phyloP scores from a whole-genome alignment of 2,329 filamentous ascomycete species.

The Pestalotiopsis sp. region DNA sequence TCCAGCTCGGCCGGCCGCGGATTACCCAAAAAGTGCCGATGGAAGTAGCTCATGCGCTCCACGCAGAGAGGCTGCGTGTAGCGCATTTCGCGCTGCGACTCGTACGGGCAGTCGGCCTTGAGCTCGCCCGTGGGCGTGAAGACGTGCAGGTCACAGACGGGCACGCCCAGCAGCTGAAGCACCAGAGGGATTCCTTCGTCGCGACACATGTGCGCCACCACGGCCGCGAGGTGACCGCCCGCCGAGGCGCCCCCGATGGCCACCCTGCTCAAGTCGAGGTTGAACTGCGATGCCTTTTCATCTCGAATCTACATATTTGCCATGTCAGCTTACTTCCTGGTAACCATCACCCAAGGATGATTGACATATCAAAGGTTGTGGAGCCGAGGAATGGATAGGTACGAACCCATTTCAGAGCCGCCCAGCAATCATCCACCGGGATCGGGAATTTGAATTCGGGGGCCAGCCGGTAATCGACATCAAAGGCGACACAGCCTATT shows the following conservation, averaged over 20 bases:
- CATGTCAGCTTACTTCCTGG: background rate
- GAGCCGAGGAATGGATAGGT: background rate
- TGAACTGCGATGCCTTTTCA: constrained; percentile 5
- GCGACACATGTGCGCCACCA: constrained; percentile 10
- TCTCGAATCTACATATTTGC: background rate
- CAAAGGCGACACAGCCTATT: constrained; percentile 61
- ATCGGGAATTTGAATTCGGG: constrained; percentile 67
- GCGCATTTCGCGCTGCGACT: constrained; percentile 6
- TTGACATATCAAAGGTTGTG: background rate
- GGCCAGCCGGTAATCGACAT: constrained; percentile 70
- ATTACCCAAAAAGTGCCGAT: background rate
- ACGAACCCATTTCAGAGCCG: constrained; percentile 58
- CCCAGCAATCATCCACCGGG: constrained; percentile 67
- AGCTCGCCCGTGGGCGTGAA: constrained; percentile 8
- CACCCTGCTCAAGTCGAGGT: constrained; percentile 1
- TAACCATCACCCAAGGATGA: background rate
- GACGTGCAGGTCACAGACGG: constrained; percentile 9
- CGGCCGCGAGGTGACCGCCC: constrained; percentile 3
- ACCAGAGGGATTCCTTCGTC: background rate
- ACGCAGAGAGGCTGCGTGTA: constrained; percentile 2
- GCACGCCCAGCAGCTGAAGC: constrained; percentile 6
- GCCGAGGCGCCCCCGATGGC: constrained; percentile 6
- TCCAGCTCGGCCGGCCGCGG: constrained; percentile 4
- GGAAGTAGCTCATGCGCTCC: constrained; percentile 5
- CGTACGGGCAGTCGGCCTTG: constrained; percentile 9